Base-by-base conservation (phyloP, 768 basidiomycete species). In the Flagelloscypha sp. region DNA sequence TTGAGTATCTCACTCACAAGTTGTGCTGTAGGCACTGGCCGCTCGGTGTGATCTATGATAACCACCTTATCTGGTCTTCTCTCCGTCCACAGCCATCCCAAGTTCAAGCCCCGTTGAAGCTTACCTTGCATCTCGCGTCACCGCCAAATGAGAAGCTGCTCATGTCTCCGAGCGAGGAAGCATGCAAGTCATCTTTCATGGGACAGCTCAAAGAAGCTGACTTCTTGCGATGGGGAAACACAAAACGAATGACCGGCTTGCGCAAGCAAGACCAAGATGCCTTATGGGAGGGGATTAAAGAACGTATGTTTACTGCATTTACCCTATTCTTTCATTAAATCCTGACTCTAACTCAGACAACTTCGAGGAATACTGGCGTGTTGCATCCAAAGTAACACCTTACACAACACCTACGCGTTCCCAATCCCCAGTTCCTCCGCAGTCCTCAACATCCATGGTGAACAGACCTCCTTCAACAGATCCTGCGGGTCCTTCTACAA, bases 201-300 rank as follows among this genome's bases (percentile, higher is more conserved):
- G 88, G 87, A 6, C 86, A 93, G 53, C 58, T 94, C 28, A 95
- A 98, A 52, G 94, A 99, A 56, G 93, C 89, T 1, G 95, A 99
- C 55, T 97, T 95, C 52, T 79, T 95, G 30, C 72, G 94, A 30
- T 98, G 92, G 90, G 88, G 95, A 1, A 95, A 84, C 59, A 93
- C 89, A 13, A 88, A 89, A 52, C 75, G 90, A 23, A 88, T 97
- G 65, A 97, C 90, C 1, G 77, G 85, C 12, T 68, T 99, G 22
- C 63, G 90, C 36, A 88, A 92, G 56, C 77, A 73, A 17, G 94
- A 98, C 51, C 87, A 98, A 53, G 95, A 99, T 54, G 89, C 82
- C 1, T 75, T 97, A 37, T 99, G 95, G 95, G 90, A 95, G 48
- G 92, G 92, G 6, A 84, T 99, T 44, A 82, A 83, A 62, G 84